These are phyloP conservation scores for Malbranchea cinnamomea DNA, from an alignment of 2,329 filamentous ascomycete species.

Conservation along the genomic window DNA sequence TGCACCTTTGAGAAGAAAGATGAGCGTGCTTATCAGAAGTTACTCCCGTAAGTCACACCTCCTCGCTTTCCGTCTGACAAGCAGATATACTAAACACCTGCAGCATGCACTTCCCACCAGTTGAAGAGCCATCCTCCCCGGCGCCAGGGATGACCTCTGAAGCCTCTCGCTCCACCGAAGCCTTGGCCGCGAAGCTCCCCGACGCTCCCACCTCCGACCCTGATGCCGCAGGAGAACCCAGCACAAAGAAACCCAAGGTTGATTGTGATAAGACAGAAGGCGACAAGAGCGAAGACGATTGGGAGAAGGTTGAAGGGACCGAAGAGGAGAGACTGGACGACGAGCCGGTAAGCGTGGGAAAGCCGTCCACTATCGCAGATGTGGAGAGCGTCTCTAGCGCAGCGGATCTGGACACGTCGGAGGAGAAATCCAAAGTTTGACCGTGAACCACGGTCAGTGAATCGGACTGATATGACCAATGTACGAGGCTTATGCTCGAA, in stretches of 20 bases:
- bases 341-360: slow-evolving; percentile 20
- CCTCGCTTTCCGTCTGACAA: neutral
- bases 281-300: slow-evolving; percentile 23
- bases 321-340: slow-evolving; percentile 19
- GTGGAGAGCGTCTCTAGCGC: slow-evolving; percentile 22
- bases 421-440: slow-evolving; percentile 7
- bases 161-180: slow-evolving; percentile 12
- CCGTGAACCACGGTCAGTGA: too few relatives aligned
- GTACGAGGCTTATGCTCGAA: too few relatives aligned
- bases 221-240: slow-evolving; percentile 27
- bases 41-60: slow-evolving; percentile 53
- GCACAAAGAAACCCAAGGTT: slow-evolving; percentile 34
- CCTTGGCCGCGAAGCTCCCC: slow-evolving; percentile 31
- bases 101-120: slow-evolving; percentile 37
- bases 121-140: slow-evolving; percentile 15
- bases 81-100: neutral
- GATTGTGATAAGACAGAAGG: slow-evolving; percentile 9
- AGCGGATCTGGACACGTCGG: slow-evolving; percentile 10
- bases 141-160: neutral
- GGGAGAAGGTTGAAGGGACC: slow-evolving; percentile 23
- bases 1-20: slow-evolving; percentile 74
- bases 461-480: too few relatives aligned
- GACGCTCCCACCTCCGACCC: slow-evolving; percentile 35
- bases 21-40: slow-evolving; percentile 52
- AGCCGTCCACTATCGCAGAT: slow-evolving; percentile 17